Evolutionary conservation across 2,329 filamentous ascomycete species (phyloP).

Genomic region (Elsinoe australis): DNA sequence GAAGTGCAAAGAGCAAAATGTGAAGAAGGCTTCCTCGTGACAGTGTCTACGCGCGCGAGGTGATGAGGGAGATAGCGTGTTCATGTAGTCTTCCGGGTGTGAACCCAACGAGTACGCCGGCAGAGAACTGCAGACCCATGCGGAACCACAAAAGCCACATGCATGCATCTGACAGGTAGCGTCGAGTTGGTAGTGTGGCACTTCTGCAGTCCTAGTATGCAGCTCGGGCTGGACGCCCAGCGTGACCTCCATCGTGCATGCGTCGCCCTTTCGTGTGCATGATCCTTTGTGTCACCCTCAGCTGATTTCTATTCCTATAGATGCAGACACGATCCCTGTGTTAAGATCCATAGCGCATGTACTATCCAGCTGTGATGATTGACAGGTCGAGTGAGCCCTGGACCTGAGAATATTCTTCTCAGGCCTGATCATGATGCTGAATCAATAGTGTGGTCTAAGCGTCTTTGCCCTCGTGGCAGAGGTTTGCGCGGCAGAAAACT

Average conservation of each 20-base stretch:
- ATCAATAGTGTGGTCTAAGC: slow-evolving; percentile 10
- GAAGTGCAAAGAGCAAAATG: slow-evolving; percentile 5
- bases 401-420: too few species aligned
- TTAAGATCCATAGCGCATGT: too few species aligned
- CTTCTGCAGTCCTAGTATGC: not conserved
- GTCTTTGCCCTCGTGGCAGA: slow-evolving; percentile 4
- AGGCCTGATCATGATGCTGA: not conserved
- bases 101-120: not conserved
- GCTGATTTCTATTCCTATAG: slow-evolving; percentile 8
- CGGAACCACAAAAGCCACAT: slow-evolving; percentile 3
- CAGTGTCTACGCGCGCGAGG: slow-evolving; percentile 12
- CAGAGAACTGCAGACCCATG: too few species aligned
- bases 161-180: slow-evolving; percentile 1
- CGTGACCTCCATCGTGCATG: slow-evolving; percentile 1
- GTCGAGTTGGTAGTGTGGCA: not conserved
- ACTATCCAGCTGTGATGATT: too few species aligned
- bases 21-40: slow-evolving; percentile 8
- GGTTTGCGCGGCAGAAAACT: slow-evolving; percentile 3
- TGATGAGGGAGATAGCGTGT: not conserved
- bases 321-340: too few species aligned
- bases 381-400: too few species aligned
- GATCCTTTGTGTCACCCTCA: not conserved
- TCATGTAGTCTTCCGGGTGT: not conserved
- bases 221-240: not conserved
- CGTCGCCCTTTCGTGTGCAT: slow-evolving; percentile 6